Evolutionary conservation across 177 flowering plant genomes (phyloP).

Genomic region (Telopea speciosissima): DNA sequence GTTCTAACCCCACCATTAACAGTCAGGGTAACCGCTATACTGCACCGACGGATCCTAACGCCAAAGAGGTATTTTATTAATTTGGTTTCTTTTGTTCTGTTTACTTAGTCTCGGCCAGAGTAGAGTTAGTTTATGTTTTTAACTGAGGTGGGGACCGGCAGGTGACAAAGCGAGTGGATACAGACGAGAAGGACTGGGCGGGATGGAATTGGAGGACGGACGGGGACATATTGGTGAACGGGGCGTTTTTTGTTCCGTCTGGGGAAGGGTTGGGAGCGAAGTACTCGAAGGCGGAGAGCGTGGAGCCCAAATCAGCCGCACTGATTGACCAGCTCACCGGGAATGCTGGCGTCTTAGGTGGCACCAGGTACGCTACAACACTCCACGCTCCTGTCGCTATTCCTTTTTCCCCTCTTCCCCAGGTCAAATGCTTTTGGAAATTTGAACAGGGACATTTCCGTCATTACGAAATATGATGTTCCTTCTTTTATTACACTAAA

Average conservation of each 20-base stretch:
- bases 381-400: not conserved
- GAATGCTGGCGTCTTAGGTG: slow-evolving; percentile 75
- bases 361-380: slow-evolving; percentile 37
- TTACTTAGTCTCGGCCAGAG: too few relatives aligned
- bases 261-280: slow-evolving; percentile 47
- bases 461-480: too few relatives aligned
- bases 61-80: slow-evolving; percentile 46
- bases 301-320: slow-evolving; percentile 61
- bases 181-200: slow-evolving; percentile 58
- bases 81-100: too few relatives aligned
- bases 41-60: slow-evolving; percentile 48
- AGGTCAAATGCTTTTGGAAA: not conserved
- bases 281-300: slow-evolving; percentile 63
- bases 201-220: slow-evolving; percentile 96
- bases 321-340: slow-evolving; percentile 65
- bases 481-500: too few relatives aligned
- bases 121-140: too few relatives aligned
- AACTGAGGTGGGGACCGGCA: slow-evolving; percentile 7
- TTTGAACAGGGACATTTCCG: too few relatives aligned
- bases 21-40: slow-evolving; percentile 76
- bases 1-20: slow-evolving; percentile 68
- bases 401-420: not conserved
- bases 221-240: slow-evolving; percentile 85
- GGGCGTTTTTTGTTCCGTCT: slow-evolving; percentile 90
- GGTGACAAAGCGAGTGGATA: slow-evolving; percentile 87